Evolutionary conservation across 1,139 yeast genomes (phyloP), one percentile per base, ranked within the genome.

Genomic region (Pichia sp.): DNA sequence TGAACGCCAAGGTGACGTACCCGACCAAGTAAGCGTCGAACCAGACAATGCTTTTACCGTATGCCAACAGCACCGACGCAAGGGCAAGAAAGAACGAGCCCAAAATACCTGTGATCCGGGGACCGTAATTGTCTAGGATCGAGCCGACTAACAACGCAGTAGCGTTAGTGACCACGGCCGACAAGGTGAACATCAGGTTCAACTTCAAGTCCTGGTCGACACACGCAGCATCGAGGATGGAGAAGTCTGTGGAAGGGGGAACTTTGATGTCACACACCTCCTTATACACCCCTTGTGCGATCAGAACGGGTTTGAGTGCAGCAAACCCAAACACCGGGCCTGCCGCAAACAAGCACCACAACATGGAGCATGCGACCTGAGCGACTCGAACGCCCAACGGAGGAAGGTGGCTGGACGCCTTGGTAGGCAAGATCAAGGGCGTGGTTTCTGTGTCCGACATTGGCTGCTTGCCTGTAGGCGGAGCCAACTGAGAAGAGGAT

Each of bases 321-420:
- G 97, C 97, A 73, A 90, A 92, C 1, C 97, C 96, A 75, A 92
- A 92, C 10, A 90, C 85, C 1, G 95, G 90, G 1, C 97, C 98
- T 0, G 97, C 97, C 2, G 96, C 92, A 43, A 90, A 74, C 30
- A 90, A 73, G 71, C 97, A 90, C 96, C 97, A 90, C 0, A 77
- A 61, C 38, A 89, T 81, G 40, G 97, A 92, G 69, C 96, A 87
- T 8, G 67, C 55, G 11, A 85, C 76, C 66, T 85, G 90, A 1
- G 73, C 31, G 10, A 70, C 44, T 56, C 79, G 60, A 43, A 51
- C 7, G 0, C 29, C 15, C 8, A 52, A 61, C 46, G 50, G 58
- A 29, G 47, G 66, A 40, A 50, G 59, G 23, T 19, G 15, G 10
- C 23, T 43, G 2, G 50, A 15, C 3, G 42, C 13, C 8, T 38